Conservation (phyloP, 768 basidiomycete species). For the Suillus lakei region DNA sequence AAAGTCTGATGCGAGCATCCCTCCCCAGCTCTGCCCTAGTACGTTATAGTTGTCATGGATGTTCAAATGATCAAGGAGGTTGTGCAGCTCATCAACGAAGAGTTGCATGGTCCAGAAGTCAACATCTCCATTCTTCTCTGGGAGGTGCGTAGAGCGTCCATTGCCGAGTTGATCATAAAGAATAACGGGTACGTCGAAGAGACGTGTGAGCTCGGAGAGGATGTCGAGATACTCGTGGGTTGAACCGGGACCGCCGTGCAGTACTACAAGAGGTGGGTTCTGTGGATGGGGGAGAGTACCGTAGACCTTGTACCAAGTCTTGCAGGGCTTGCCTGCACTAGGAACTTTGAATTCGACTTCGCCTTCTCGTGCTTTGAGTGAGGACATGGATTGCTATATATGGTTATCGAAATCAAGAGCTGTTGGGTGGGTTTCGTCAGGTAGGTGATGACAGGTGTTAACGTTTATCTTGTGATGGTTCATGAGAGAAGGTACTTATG, state of each 20-base stretch:
- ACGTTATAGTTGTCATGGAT: conserved; percentile 48
- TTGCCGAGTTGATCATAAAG: conserved; percentile 62
- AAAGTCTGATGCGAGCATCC: conserved; percentile 48
- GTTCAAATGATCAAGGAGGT: conserved; percentile 45
- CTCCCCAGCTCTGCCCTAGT: conserved; percentile 48
- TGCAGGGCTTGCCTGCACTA: conserved; percentile 35
- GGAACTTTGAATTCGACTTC: conserved; percentile 30
- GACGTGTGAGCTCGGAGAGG: conserved; percentile 42
- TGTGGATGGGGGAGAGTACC: conserved; percentile 44
- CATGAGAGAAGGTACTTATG: conserved; percentile 4
- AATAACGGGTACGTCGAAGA: conserved; percentile 49
- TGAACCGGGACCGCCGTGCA: conserved; percentile 61
- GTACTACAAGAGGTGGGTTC: conserved; percentile 48
- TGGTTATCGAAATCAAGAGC: too few species aligned
- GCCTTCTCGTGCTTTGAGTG: conserved; percentile 38
- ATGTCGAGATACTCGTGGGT: conserved; percentile 46
- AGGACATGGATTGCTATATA: conserved; percentile 31
- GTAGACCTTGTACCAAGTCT: conserved; percentile 58
- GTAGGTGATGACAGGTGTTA: too few species aligned
- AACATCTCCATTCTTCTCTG: conserved; percentile 46
- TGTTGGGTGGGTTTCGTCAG: background rate
- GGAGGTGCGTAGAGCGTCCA: conserved; percentile 59
- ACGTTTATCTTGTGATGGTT: background rate
- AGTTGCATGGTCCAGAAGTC: conserved; percentile 56
- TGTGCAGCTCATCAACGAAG: conserved; percentile 52